These are phyloP conservation scores for Pseudoperonospora humuli DNA, from an alignment of 352 stramenopile species.

Conservation along the genomic window DNA sequence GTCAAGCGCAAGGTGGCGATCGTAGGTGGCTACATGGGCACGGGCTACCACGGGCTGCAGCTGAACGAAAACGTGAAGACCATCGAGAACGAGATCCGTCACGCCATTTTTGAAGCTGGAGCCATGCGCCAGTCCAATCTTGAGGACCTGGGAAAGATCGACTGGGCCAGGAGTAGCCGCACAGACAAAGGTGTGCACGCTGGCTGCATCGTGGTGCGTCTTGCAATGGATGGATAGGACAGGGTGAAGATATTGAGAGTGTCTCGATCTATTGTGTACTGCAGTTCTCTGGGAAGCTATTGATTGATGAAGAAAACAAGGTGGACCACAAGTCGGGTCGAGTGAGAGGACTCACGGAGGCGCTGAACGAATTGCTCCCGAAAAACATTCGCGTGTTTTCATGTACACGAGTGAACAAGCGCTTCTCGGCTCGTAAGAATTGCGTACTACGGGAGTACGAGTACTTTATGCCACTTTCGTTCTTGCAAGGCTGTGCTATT, in stretches of 20 bases:
- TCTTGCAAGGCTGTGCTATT: constrained; percentile 45
- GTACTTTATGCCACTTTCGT: constrained; percentile 85
- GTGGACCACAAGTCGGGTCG: constrained; percentile 51
- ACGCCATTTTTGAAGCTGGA: constrained; percentile 68
- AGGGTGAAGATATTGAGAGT: no score
- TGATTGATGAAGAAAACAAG: constrained; percentile 68
- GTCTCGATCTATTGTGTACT: constrained; percentile 1
- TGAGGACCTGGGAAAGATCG: constrained; percentile 81
- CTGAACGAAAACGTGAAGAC: constrained; percentile 74
- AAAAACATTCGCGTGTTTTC: constrained; percentile 83
- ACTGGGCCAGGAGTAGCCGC: constrained; percentile 84
- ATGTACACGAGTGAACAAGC: constrained; percentile 83
- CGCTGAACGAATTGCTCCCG: constrained; percentile 74
- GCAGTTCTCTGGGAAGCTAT: constrained; percentile 82
- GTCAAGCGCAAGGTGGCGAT: constrained; percentile 87
- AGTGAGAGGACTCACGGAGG: constrained; percentile 46
- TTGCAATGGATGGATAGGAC: no score
- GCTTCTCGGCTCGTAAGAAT: constrained; percentile 82
- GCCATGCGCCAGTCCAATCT: constrained; percentile 87
- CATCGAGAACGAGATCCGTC: constrained; percentile 78
- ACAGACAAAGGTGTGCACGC: constrained; percentile 91
- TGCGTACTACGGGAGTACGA: constrained; percentile 87
- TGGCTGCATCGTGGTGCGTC: constrained; percentile 79
- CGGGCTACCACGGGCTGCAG: constrained; percentile 70
- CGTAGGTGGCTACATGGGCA: constrained; percentile 78